Base-by-base conservation (phyloP, 75 land plant genomes). In the Picea sitchensis region DNA sequence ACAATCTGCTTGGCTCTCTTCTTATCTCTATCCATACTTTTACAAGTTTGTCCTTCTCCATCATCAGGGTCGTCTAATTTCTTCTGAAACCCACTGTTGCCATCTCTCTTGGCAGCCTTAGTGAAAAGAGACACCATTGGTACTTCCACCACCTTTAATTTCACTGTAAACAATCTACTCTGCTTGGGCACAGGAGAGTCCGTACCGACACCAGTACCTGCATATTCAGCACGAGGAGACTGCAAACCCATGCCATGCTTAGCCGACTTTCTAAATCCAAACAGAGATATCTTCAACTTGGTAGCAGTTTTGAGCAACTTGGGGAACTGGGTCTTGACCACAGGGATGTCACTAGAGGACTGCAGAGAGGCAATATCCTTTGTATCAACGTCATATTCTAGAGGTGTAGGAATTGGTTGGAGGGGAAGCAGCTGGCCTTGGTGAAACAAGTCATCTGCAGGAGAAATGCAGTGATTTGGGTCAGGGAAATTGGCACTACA, bases 71-170 rank as follows among this genome's bases (percentile, higher is more conserved):
- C 81, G 44, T 60, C 38, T 20, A 21, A 59, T 26, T 79, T 67
- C 21, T 78, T 76, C 61, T 69, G 63, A 1, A 34, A 8, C 20
- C 58, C 59, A 58, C 20, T 76, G 59, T 61, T 76, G 76, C 4
- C 44, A 69, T 69, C 73, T 69, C 73, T 17, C n/a, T 69, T 69
- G 65, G 77, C n/a, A 34, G 75, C 59, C 62, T 78, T 71, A 13
- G 86, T 80, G 68, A 91, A 91, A 67, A 91, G 75, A 7, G 93
- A 89, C 65, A 85, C 79, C 41, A 91, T 69, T 5, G 88, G 90
- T 26, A 77, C 88, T n/a, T 90, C 90, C 58, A 86, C 88, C 36
- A 88, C 86, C 77, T 85, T 88, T 75, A 91, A 85, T 73, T 91
- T 91, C 61, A 88, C 86, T 0, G 84, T 79, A 44, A 90, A 86